Conservation (phyloP, 2,329 filamentous ascomycete species). For the Hyphodiscus sp. region DNA sequence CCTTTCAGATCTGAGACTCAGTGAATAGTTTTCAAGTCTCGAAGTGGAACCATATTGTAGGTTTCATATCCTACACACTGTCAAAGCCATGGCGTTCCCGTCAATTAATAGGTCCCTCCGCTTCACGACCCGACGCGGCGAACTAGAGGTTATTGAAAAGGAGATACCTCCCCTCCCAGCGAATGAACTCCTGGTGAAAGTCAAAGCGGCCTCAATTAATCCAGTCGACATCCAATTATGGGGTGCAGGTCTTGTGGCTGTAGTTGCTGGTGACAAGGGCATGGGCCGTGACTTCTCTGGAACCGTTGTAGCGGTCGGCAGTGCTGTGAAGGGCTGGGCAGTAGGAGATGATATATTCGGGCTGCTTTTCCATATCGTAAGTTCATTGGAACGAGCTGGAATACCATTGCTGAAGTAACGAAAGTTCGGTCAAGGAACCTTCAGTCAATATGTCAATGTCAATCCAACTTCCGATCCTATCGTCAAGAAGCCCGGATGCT, state of each 20-base stretch:
- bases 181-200: slow-evolving; percentile 24
- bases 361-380: slow-evolving; percentile 24
- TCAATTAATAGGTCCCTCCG: slow-evolving; percentile 15
- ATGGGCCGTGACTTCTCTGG: slow-evolving; percentile 28
- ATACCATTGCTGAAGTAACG: neutral
- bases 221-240: slow-evolving; percentile 27
- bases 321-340: slow-evolving; percentile 27
- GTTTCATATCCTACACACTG: neutral
- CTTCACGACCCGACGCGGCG: slow-evolving; percentile 10
- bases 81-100: slow-evolving; percentile 11
- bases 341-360: slow-evolving; percentile 33
- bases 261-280: slow-evolving; percentile 25
- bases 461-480: slow-evolving; percentile 22
- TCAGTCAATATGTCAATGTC: slow-evolving; percentile 25
- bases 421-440: slow-evolving; percentile 27
- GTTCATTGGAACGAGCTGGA: neutral
- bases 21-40: neutral
- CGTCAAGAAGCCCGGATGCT: slow-evolving; percentile 33
- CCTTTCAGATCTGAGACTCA: neutral
- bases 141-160: slow-evolving; percentile 15
- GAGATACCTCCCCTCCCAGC: slow-evolving; percentile 16
- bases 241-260: slow-evolving; percentile 19
- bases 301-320: slow-evolving; percentile 30
- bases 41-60: neutral
- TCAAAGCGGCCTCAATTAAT: slow-evolving; percentile 27